These are phyloP conservation scores for Leccinellum rugosiceps DNA, from an alignment of 768 basidiomycete species.

Conservation along the genomic window DNA sequence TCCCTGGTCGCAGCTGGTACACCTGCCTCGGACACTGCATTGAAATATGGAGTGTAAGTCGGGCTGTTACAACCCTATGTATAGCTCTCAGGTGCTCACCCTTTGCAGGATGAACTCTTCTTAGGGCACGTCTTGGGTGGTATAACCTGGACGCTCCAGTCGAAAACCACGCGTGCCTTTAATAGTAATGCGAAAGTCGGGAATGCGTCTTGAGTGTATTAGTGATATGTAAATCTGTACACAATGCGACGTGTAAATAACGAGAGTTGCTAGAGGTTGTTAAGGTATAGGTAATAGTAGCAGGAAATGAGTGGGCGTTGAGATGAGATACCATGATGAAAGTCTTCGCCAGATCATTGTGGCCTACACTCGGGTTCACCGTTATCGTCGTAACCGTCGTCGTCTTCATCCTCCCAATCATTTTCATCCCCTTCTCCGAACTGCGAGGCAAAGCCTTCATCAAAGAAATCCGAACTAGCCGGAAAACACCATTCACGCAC, in stretches of 20 bases:
- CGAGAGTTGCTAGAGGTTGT: slow-evolving; percentile 9
- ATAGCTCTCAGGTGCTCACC: background rate
- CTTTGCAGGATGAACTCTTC: slow-evolving; percentile 59
- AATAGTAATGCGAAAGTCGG: slow-evolving; percentile 63
- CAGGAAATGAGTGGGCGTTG: slow-evolving; percentile 10
- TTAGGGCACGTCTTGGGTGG: slow-evolving; percentile 72
- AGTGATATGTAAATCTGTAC: slow-evolving; percentile 22
- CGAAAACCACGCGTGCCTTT: slow-evolving; percentile 68
- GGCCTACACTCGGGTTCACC: slow-evolving; percentile 59
- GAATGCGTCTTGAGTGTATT: slow-evolving; percentile 30
- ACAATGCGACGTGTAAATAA: slow-evolving; percentile 31
- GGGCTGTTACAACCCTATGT: background rate
- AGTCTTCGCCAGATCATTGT: slow-evolving; percentile 40
- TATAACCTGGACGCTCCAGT: slow-evolving; percentile 67
- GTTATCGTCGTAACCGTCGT: slow-evolving; percentile 48
- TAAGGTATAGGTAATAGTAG: slow-evolving; percentile 15
- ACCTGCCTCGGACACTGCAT: slow-evolving; percentile 78
- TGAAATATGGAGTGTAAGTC: slow-evolving; percentile 69
- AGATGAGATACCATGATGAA: slow-evolving; percentile 8
- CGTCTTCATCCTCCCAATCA: slow-evolving; percentile 70
- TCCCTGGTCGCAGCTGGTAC: slow-evolving; percentile 77
- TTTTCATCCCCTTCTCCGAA: slow-evolving; percentile 71
- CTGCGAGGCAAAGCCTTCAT: slow-evolving; percentile 64
- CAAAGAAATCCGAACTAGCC: slow-evolving; percentile 75
- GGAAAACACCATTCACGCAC: slow-evolving; percentile 79